Percentiles rank a stretch among this genome's conserved stretches.
These are phyloP conservation scores for Tothia fuscella DNA, from an alignment of 2,329 filamentous ascomycete species.

Conservation along the genomic window DNA sequence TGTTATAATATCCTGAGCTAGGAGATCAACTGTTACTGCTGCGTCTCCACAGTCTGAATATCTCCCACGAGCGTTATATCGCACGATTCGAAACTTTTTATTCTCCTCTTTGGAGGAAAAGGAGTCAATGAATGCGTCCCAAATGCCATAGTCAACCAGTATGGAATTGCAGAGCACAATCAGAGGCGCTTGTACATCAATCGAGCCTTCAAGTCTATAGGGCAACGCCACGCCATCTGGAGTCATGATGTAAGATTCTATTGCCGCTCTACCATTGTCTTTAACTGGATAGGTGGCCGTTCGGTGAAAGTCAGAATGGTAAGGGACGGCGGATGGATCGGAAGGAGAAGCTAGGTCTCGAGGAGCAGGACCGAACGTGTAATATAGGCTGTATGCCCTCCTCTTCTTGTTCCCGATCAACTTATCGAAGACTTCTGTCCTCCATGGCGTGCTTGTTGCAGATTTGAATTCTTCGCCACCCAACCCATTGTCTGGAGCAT, in stretches of 20 bases:
- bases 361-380: conserved; percentile 65
- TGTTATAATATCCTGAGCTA: conserved; percentile 54
- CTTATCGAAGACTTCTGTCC: conserved; percentile 45
- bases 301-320: conserved; percentile 8
- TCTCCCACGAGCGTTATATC: conserved; percentile 67
- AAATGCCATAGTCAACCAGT: conserved; percentile 66
- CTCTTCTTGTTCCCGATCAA: conserved; percentile 46
- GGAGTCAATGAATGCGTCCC: conserved; percentile 59
- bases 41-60: conserved; percentile 31
- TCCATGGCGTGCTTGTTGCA: conserved; percentile 45
- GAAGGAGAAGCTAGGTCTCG: conserved; percentile 53
- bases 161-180: conserved; percentile 72
- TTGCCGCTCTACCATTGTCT: conserved; percentile 32
- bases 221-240: conserved; percentile 56
- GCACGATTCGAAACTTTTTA: conserved; percentile 58
- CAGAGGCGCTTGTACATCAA: conserved; percentile 53
- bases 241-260: conserved; percentile 58
- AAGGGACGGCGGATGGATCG: conserved; percentile 35
- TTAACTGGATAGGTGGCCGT: conserved; percentile 39
- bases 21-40: conserved; percentile 46
- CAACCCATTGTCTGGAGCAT: conserved; percentile 52
- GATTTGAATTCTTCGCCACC: conserved; percentile 52
- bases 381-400: conserved; percentile 59
- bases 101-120: conserved; percentile 43
- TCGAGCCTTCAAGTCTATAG: conserved; percentile 64